Base-by-base conservation (phyloP, 176 grass and related monocot genomes). In the Juncus inflexus region DNA sequence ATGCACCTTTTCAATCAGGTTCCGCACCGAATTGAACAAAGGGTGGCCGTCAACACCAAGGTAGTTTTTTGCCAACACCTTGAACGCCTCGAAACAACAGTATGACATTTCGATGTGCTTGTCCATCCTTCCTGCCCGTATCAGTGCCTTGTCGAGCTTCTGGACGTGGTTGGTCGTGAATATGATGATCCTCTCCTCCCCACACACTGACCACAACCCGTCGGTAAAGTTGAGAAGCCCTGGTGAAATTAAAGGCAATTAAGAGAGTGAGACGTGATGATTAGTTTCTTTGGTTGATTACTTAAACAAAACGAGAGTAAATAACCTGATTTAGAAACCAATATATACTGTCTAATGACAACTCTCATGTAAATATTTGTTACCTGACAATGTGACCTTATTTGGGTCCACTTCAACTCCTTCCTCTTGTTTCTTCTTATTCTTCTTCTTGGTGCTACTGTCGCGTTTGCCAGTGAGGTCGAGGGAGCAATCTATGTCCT, bases 91-190 rank as follows among this genome's bases (percentile, higher is more conserved):
- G 59, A 87, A 90, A 0, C 86, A 76, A 76, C 91, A 95, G 73
- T 78, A 87, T 77, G 80, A 80, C 91, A 95, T 90, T 74, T 84
- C 81, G 55, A 90, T 65, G 78, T 95, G 91, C 91, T 87, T 90
- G 78, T 95, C 86, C 91, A 95, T 95, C 11, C 91, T 78, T 4
- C 91, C 91, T 1, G 91, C 86, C 3, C 91, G 83, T 65, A 90
- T 78, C 83, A 95, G 78, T 66, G 91, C 91, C 50, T 78, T 77
- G 84, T 90, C 91, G 38, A 95, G 86, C 75, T 90, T 95, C 64
- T 95, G 83, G 64, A 95, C 14, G 83, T 90, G 86, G 76, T 95
- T 95, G 5, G 86, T 95, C 12, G 91, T 95, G 83, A 95, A 95
- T 2, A 95, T 81, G 56, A 95, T 90, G 54, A 90, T 95, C 60